Conservation (phyloP, 306 rosid species). For the Casuarina equisetifolia region DNA sequence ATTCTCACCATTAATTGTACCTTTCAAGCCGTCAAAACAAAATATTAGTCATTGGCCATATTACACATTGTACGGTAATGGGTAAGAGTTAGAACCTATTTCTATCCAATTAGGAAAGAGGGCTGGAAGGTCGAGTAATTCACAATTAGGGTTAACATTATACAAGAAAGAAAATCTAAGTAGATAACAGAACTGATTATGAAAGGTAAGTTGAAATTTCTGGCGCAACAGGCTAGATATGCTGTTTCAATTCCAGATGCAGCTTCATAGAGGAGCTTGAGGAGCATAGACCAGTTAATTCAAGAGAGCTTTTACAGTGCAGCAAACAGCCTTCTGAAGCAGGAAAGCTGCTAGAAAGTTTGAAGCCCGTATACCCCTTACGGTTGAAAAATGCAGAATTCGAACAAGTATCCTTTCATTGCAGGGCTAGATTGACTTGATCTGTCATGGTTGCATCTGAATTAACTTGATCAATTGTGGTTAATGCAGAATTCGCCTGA, state of each 20-base stretch:
- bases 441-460: slow-evolving; percentile 38
- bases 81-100: background rate
- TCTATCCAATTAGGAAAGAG: background rate
- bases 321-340: background rate
- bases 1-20: background rate
- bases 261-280: slow-evolving; percentile 21
- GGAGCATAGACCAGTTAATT: slow-evolving; percentile 14
- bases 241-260: background rate
- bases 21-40: background rate
- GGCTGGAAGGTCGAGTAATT: background rate
- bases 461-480: slow-evolving; percentile 19
- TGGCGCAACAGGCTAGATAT: background rate
- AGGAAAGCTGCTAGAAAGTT: slow-evolving; percentile 5
- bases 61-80: background rate
- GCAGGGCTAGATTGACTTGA: slow-evolving; percentile 35
- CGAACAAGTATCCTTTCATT: slow-evolving; percentile 45
- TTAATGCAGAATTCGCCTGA: slow-evolving; percentile 26
- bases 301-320: slow-evolving; percentile 8
- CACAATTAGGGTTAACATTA: slow-evolving; percentile 5
- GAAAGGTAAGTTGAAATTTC: background rate
- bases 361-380: slow-evolving; percentile 18
- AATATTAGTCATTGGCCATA: background rate
- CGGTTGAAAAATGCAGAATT: slow-evolving; percentile 14
- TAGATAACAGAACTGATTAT: slow-evolving; percentile 5
- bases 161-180: slow-evolving; percentile 20